phyloP scores from a whole-genome alignment of 805 yeast species.

The Huiozyma naganishii region DNA sequence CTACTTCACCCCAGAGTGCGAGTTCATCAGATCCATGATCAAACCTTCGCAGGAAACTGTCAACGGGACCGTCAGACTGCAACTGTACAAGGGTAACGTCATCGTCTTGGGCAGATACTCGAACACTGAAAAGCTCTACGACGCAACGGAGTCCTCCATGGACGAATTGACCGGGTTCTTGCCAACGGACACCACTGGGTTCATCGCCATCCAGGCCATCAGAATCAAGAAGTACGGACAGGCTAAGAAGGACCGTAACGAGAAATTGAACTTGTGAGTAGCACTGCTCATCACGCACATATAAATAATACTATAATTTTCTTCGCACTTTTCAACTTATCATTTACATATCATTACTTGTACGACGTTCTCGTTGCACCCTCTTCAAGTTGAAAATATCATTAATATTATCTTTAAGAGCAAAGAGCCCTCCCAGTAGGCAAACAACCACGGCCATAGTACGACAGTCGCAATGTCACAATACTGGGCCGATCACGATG shows the following conservation, averaged over 20 bases:
- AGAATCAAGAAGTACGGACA: slow-evolving; percentile 98
- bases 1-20: slow-evolving; percentile 98
- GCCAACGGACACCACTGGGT: slow-evolving; percentile 94
- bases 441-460: too few relatives aligned
- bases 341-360: too few relatives aligned
- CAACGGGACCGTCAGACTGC: slow-evolving; percentile 91
- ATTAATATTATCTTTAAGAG: too few relatives aligned
- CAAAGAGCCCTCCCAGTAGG: too few relatives aligned
- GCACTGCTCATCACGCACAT: neutral
- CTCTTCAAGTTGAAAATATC: too few relatives aligned
- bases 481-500: slow-evolving; percentile 43
- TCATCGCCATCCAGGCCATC: slow-evolving; percentile 95
- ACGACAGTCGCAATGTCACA: neutral
- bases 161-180: slow-evolving; percentile 97
- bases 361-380: too few relatives aligned
- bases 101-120: slow-evolving; percentile 87
- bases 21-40: slow-evolving; percentile 87
- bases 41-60: slow-evolving; percentile 90
- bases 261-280: slow-evolving; percentile 29
- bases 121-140: slow-evolving; percentile 90
- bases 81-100: slow-evolving; percentile 84
- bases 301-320: too few relatives aligned
- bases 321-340: too few relatives aligned
- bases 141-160: slow-evolving; percentile 97
- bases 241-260: slow-evolving; percentile 75